Conservation (phyloP, 2,329 filamentous ascomycete species). For the Kalmusia sp. region DNA sequence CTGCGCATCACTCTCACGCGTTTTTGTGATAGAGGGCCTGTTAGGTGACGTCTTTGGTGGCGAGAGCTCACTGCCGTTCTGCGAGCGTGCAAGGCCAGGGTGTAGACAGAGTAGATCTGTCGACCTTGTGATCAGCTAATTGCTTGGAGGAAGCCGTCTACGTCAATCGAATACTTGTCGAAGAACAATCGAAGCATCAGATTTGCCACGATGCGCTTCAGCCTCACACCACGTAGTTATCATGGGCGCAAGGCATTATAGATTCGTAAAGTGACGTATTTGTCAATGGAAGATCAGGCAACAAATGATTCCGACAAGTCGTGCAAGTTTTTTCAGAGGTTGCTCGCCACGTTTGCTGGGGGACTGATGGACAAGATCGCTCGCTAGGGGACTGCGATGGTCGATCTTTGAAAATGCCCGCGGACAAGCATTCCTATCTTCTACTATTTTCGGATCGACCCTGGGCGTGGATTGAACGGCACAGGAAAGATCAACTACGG, state of each 20-base stretch:
- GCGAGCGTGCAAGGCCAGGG: constrained; percentile 16
- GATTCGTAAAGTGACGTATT: too few species aligned
- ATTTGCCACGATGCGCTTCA: background rate
- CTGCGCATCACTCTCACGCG: constrained; percentile 1
- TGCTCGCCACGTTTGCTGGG: background rate
- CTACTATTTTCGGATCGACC: background rate
- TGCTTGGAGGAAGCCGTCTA: constrained; percentile 18
- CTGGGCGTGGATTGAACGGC: background rate
- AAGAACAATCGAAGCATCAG: constrained; percentile 6
- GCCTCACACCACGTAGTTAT: too few species aligned
- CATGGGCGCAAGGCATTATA: too few species aligned
- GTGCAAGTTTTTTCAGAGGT: too few species aligned
- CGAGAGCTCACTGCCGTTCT: constrained; percentile 16
- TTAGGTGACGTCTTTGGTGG: constrained; percentile 26
- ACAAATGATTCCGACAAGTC: too few species aligned
- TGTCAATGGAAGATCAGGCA: too few species aligned
- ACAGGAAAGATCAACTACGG: background rate
- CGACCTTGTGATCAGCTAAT: constrained; percentile 11
- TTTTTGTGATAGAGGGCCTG: background rate
- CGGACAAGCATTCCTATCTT: background rate
- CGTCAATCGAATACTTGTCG: constrained; percentile 24
- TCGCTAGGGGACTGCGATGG: constrained; percentile 3
- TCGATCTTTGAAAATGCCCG: constrained; percentile 10
- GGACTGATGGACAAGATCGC: constrained; percentile 2
- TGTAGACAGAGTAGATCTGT: constrained; percentile 20